Evolutionary conservation across 1,139 yeast genomes (phyloP).

Genomic region (Diutina sp.): DNA sequence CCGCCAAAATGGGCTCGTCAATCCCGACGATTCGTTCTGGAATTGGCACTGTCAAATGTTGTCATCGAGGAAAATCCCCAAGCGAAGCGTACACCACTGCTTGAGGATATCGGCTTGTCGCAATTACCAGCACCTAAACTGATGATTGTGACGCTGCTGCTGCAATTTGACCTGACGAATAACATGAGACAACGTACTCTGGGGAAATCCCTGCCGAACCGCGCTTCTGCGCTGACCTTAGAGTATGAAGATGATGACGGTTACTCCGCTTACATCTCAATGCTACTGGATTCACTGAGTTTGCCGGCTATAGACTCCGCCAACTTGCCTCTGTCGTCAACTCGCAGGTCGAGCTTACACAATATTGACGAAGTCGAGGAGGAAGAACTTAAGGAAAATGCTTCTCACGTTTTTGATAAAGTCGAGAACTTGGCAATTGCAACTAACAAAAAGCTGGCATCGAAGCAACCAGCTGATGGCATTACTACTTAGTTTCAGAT

Average conservation of each 20-base stretch:
- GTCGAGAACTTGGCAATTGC: background rate
- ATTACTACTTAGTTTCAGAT: background rate
- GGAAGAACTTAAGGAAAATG: background rate
- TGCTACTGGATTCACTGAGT: background rate
- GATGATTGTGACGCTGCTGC: background rate
- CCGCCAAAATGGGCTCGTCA: constrained; percentile 1
- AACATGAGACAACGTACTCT: background rate
- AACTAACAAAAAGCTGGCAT: background rate
- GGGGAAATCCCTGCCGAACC: background rate
- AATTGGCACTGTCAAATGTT: background rate
- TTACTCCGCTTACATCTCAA: background rate
- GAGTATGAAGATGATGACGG: constrained; percentile 1
- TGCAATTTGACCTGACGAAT: background rate
- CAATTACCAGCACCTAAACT: background rate
- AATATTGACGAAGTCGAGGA: background rate
- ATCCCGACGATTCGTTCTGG: background rate
- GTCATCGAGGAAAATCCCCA: background rate
- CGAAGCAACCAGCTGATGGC: background rate
- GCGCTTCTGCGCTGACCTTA: background rate
- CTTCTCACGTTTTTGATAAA: background rate
- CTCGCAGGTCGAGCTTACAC: constrained; percentile 2
- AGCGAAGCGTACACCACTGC: background rate
- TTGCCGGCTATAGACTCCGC: background rate
- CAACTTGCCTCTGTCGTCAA: background rate
- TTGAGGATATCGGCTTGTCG: background rate